Percentiles rank a stretch among this genome's conserved stretches.
phyloP scores from a whole-genome alignment of 176 grass and related monocot genomes.

The Aegilops speltoides region DNA sequence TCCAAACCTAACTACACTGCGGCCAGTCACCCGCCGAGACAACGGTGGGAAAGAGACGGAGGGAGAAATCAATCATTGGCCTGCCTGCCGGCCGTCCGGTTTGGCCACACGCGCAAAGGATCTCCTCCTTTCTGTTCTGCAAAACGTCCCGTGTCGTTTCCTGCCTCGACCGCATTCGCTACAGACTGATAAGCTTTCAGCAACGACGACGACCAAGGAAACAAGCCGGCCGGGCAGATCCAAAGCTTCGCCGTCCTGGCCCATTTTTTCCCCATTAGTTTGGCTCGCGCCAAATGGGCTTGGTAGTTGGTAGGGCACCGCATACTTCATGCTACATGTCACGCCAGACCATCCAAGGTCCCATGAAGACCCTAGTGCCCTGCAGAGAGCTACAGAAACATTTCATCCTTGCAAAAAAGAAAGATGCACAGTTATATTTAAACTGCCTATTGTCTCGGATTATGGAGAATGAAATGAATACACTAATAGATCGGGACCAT shows the following conservation, averaged over 20 bases:
- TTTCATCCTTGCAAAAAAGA: background rate
- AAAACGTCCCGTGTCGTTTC: background rate
- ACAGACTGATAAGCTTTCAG: background rate
- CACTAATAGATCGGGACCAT: background rate
- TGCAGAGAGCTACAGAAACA: background rate
- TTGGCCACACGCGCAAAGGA: constrained; percentile 15
- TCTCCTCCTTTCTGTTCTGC: background rate
- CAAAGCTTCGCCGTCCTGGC: constrained; percentile 18
- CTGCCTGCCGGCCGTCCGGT: constrained; percentile 38
- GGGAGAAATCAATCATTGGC: background rate
- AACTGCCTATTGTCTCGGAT: background rate
- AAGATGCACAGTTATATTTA: background rate
- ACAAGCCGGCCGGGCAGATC: background rate
- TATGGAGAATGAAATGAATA: background rate
- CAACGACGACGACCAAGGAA: constrained; percentile 31
- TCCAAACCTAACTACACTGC: background rate
- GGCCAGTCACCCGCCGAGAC: no score
- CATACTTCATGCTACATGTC: background rate
- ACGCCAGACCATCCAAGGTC: background rate
- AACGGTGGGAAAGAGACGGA: no score
- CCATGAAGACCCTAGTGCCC: background rate
- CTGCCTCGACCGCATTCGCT: background rate
- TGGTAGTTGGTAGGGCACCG: background rate
- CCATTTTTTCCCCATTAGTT: background rate
- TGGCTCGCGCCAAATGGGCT: background rate